Evolutionary conservation across 257 asterid species (phyloP).

Genomic region (Agastache rugosa): DNA sequence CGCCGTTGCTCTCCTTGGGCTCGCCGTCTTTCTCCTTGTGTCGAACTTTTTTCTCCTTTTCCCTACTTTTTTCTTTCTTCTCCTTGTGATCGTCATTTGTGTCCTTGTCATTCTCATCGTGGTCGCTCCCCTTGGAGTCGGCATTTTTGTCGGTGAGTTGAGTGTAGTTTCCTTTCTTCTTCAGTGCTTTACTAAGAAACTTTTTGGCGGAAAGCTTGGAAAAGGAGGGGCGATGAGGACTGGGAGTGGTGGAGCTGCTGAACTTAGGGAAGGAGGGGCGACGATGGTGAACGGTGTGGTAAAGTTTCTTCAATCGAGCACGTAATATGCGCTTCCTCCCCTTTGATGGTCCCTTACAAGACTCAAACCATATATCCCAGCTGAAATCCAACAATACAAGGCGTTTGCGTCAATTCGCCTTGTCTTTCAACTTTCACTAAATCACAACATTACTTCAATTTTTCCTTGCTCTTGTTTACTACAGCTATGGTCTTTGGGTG

Average conservation of each 20-base stretch:
- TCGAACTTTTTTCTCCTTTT: neutral
- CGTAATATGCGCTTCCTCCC: slow-evolving; percentile 4
- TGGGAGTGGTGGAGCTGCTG: neutral
- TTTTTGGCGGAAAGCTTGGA: slow-evolving; percentile 22
- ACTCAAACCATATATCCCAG: slow-evolving; percentile 27
- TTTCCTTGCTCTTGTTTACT: neutral
- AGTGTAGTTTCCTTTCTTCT: neutral
- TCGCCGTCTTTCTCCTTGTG: neutral
- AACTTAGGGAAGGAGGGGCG: slow-evolving; percentile 14
- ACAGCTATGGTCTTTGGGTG: neutral
- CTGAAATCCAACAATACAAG: slow-evolving; percentile 28
- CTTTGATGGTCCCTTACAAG: neutral
- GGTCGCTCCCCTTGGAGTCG: neutral
- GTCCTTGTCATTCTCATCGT: neutral
- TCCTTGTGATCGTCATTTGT: neutral
- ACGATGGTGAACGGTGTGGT: neutral
- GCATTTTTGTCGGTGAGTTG: neutral
- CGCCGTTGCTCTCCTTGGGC: neutral
- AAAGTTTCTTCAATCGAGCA: slow-evolving; percentile 13
- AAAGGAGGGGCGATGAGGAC: slow-evolving; percentile 3
- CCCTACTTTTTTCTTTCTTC: neutral
- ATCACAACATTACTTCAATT: neutral
- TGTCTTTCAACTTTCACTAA: neutral
- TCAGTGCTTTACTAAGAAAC: slow-evolving; percentile 6
- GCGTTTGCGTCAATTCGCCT: slow-evolving; percentile 3